Base-by-base conservation (phyloP, 2,329 filamentous ascomycete genomes). In the Colletotrichum tropicale region DNA sequence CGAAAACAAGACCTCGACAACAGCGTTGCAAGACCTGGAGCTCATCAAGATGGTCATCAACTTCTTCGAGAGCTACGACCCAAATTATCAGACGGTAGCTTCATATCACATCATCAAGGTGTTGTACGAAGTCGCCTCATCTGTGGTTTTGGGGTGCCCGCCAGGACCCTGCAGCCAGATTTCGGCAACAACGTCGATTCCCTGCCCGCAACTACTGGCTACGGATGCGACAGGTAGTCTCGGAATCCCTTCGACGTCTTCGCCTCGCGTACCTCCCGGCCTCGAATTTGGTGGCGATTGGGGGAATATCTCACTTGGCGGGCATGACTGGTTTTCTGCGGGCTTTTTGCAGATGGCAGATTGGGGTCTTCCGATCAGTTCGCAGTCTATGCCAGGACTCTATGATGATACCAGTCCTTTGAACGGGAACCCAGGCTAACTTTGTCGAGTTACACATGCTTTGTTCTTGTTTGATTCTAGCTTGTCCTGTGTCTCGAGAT, bases 41-140 rank as follows among this genome's bases (percentile, higher is more conserved):
- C 73, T 75, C n/a, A 73, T 75, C 8, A 70, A 70, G 7, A 75
- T 48, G 13, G 64, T 75, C 9, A 67, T 75, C 26, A 48, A 56
- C 56, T 75, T 75, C 58, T 75, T 75, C 15, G 73, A 75, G 34
- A 73, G 67, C 32, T 75, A 68, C 21, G 73, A 75, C 21, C 73
- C 70, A 1, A 9, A 15, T 4, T 70, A 75, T 15, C 64, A 65
- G 43, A 28, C 56, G 13, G 70, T 73, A 0, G 21, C 64, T 9
- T 65, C 64, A 5, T 75, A 75, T 8, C 73, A 73, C 2, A 26
- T 68, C 58, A 69, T 75, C 43, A 62, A 58, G 16, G 43, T 73
- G 2, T 68, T 75, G 13, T 36, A 66, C 34, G 62, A 69, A 15
- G 73, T 75, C 21, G 73, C 73, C 56, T 58, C 70, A 3, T 62